phyloP scores from a whole-genome alignment of 2,329 filamentous ascomycete genomes.

The Ascochyta viciae-villosae region DNA sequence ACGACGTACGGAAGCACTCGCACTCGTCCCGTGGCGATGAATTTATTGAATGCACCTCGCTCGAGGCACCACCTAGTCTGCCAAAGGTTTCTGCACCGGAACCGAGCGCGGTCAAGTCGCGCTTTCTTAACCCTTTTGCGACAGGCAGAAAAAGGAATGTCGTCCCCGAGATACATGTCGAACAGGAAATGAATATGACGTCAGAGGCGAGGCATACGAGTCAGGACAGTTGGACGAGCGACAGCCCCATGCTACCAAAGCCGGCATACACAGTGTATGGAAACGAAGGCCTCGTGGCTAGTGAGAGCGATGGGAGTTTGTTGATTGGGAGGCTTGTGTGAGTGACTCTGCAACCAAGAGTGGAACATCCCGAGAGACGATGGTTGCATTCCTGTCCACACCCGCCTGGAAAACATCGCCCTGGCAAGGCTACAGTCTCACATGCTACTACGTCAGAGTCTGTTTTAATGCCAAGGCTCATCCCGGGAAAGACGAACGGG shows the following conservation, averaged over 20 bases:
- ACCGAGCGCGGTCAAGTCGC: constrained; percentile 14
- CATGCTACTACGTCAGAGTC: too few species aligned
- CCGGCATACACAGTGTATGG: constrained; percentile 27
- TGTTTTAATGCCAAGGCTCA: background rate
- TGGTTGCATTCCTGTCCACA: background rate
- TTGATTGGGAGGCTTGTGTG: constrained; percentile 29
- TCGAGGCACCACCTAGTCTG: constrained; percentile 14
- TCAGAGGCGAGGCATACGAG: constrained; percentile 29
- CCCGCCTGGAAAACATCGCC: background rate
- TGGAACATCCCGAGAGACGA: background rate
- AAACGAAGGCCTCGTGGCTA: constrained; percentile 14
- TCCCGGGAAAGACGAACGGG: background rate
- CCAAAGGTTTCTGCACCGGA: constrained; percentile 18
- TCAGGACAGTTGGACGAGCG: constrained; percentile 28
- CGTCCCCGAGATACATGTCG: constrained; percentile 35
- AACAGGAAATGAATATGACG: constrained; percentile 29
- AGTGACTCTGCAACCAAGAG: background rate
- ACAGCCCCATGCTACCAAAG: constrained; percentile 25
- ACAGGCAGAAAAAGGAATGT: constrained; percentile 6
- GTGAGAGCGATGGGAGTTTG: constrained; percentile 24
- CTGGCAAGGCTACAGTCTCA: too few species aligned
- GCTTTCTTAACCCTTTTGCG: constrained; percentile 25
- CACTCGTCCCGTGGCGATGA: constrained; percentile 27
- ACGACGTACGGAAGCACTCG: constrained; percentile 21
- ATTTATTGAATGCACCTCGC: constrained; percentile 27